Evolutionary conservation across 2,329 filamentous ascomycete genomes (phyloP).

Genomic region (Exophiala viscosa): DNA sequence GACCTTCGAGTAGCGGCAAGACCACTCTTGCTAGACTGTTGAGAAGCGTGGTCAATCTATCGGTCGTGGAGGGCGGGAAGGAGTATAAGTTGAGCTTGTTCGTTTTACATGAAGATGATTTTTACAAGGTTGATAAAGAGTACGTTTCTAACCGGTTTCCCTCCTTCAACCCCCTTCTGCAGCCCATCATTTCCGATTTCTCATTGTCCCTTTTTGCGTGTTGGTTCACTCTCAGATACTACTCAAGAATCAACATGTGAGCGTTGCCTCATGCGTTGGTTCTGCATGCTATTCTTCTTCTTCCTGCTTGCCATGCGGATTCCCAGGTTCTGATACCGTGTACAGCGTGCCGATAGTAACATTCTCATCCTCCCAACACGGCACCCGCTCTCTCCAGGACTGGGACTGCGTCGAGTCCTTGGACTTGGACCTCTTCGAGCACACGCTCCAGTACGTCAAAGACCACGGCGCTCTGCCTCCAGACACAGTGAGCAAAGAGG

Average conservation of each 20-base stretch:
- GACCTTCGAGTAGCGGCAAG: slow-evolving; percentile 89
- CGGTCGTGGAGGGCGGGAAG: not conserved
- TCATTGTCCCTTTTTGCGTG: too few relatives aligned
- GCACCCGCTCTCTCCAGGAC: slow-evolving; percentile 61
- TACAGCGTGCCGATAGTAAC: slow-evolving; percentile 42
- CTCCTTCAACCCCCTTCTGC: not conserved
- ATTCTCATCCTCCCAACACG: slow-evolving; percentile 44
- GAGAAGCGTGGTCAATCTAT: slow-evolving; percentile 68
- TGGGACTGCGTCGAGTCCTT: slow-evolving; percentile 88
- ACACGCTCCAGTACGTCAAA: slow-evolving; percentile 67
- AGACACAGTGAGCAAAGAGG: slow-evolving; percentile 53
- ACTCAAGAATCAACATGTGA: too few relatives aligned
- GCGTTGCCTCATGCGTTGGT: too few relatives aligned
- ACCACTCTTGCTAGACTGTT: slow-evolving; percentile 86
- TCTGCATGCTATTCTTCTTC: not conserved
- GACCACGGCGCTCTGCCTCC: slow-evolving; percentile 56
- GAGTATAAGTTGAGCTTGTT: slow-evolving; percentile 44
- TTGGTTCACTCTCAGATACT: not conserved
- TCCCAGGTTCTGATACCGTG: not conserved
- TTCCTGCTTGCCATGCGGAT: not conserved
- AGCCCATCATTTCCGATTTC: not conserved
- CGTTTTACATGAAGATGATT: slow-evolving; percentile 94
- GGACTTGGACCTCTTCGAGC: slow-evolving; percentile 64
- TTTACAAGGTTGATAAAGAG: slow-evolving; percentile 72
- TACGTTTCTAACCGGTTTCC: slow-evolving; percentile 37